Base-by-base conservation (phyloP, 1,284 basidiomycete genomes). In the Cryptococcus deneoformans region DNA sequence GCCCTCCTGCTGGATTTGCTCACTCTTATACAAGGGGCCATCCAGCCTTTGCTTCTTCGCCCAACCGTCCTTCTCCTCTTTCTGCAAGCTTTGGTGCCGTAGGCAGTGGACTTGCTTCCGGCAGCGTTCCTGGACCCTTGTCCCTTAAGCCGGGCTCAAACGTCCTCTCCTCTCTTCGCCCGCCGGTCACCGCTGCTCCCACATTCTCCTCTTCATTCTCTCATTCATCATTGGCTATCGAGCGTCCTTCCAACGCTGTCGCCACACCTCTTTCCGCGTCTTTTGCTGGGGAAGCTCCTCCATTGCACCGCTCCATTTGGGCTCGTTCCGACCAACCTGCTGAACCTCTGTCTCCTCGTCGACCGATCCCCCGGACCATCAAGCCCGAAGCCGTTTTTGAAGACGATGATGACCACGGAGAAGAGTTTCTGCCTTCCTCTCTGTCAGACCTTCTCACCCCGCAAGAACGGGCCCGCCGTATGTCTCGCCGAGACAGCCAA, bases 361-460 rank as follows among this genome's bases (percentile, higher is more conserved):
- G 67, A 44, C 64, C 63, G 6, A 62, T 68, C 14, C 52, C 59
- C 5, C 52, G 53, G 16, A 52, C 56, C 16, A 57, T 44, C 11
- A 59, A 53, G 10, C 20, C 20, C 20, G 20, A 20, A 20, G 74
- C 72, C 16, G 60, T 56, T 12, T 67, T 72, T 47, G 55, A 61
- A 45, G 65, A 65, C 36, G 40, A 42, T 42, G 65, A 71, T 46
- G 89, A 87, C 46, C 88, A 91, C 64, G 76, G 90, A 53, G 92
- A 96, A 69, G 91, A 92, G 57, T 88, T 94, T 70, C 74, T 95
- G 34, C 92, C 92, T 0, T 87, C 88, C 53, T 90, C 87, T 7
- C 78, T 95, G 50, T 89, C 85, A n/a, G 91, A 94, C 60, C 80
- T 95, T 14, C 79, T 95, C 46, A 94, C 90, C 20, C 90, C 90